Evolutionary conservation across 345 rosid genomes (phyloP), one percentile per base, ranked within the genome.

Genomic region (Cardamine resedifolia): DNA sequence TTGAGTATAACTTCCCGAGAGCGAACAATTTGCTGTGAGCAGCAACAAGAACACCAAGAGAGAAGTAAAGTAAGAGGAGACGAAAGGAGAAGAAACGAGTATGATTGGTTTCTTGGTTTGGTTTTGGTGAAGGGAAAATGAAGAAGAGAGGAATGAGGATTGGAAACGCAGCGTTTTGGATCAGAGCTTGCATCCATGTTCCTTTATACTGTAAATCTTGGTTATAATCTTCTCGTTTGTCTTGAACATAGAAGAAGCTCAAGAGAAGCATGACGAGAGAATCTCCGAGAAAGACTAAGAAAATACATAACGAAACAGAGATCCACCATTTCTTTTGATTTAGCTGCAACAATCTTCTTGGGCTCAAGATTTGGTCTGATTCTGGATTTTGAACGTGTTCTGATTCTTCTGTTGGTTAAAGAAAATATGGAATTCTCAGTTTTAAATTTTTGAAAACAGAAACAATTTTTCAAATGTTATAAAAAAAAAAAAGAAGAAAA

Each of bases 11-110:
- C 9, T 74, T 51, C 57, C 82, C 79, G 1, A 75, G 18, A 0
- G 77, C 55, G 23, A 74, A 75, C 7, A 75, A 51, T 39, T 39
- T 69, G 71, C 65, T 71, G 16, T 74, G 76, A 20, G 75, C 64
- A 28, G 79, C 82, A 19, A 70, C 74, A 50, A 79, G 74, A 60
- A 72, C 63, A 64, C 82, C 82, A 24, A 79, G 71, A 16, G 62
- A 66, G 10, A 79, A 44, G 73, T 79, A 79, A 10, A 79, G 61
- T 3, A 75, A 9, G 23, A n/a, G n/a, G 8, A 79, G 53, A 39
- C 66, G 55, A 20, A 61, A 67, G 1, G 49, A 49, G 5, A 74
- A 53, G 27, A 52, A 43, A 36, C 36, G 23, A 20, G 58, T 12
- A 11, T 0, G n/a, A 27, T 58, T 51, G 28, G 44, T 58, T 58